A percentile compares a stretch with the other conserved stretches of the same genome.
These are phyloP conservation scores for Geotrichum carabidarum DNA, from an alignment of 1,139 yeast genomes.

Conservation along the genomic window DNA sequence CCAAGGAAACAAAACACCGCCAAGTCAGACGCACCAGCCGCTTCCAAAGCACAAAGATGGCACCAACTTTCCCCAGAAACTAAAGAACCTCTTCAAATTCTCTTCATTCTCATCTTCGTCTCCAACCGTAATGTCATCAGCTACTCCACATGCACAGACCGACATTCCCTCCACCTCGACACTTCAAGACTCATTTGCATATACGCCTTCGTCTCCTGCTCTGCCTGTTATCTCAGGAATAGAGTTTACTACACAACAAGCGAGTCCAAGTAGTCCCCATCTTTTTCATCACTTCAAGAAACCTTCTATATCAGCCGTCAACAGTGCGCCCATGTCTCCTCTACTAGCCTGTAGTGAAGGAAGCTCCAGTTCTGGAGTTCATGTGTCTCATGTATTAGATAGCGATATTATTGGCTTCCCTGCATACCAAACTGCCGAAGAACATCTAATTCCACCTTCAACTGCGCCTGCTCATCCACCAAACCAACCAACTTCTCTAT, in stretches of 20 bases:
- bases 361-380: background rate
- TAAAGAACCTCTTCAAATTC: conserved; percentile 32
- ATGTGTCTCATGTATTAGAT: conserved; percentile 11
- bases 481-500: conserved; percentile 10
- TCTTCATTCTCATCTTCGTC: conserved; percentile 21
- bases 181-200: background rate
- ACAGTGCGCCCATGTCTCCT: conserved; percentile 11
- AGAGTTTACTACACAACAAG: background rate
- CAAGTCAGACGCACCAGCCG: background rate
- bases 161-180: too few relatives aligned
- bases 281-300: background rate
- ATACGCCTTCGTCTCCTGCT: background rate
- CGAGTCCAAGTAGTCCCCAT: background rate
- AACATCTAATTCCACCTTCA: background rate
- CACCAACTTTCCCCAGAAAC: conserved; percentile 30
- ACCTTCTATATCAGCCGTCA: background rate
- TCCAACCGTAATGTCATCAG: background rate
- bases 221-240: background rate
- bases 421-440: background rate
- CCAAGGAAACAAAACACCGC: background rate
- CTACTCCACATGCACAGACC: too few relatives aligned
- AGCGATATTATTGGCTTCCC: conserved; percentile 16
- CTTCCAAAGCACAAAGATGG: background rate
- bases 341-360: conserved; percentile 1
- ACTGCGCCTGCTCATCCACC: background rate